phyloP scores from a whole-genome alignment of 306 rosid genomes.

The Medicago arabica region DNA sequence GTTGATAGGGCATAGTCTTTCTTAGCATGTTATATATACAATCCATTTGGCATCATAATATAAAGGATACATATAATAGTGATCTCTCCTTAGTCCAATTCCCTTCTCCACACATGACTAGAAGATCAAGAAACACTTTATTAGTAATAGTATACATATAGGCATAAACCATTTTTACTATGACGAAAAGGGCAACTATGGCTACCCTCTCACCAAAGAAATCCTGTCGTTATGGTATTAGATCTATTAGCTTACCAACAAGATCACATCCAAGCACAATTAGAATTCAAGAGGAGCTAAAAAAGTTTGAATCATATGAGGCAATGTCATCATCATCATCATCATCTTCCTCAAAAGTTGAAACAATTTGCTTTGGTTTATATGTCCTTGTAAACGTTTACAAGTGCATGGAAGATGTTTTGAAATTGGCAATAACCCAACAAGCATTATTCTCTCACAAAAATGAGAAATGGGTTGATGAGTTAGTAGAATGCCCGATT shows the following conservation, averaged over 20 bases:
- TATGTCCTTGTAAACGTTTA: background rate
- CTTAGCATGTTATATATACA: background rate
- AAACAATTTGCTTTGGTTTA: background rate
- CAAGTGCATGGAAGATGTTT: background rate
- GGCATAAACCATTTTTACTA: background rate
- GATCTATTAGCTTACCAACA: background rate
- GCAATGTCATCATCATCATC: background rate
- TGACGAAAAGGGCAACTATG: background rate
- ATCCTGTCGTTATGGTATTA: background rate
- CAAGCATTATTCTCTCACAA: background rate
- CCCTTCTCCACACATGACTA: background rate
- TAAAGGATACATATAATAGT: background rate
- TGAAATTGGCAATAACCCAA: background rate
- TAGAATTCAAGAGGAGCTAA: background rate
- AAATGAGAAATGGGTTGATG: background rate
- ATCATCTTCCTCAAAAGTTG: background rate
- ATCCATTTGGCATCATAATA: background rate
- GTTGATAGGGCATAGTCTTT: too few relatives aligned
- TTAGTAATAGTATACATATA: too few relatives aligned
- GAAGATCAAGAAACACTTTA: background rate
- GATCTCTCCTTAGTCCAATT: background rate
- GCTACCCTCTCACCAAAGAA: background rate
- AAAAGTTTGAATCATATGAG: background rate
- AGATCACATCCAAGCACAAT: background rate
- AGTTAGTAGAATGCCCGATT: background rate